These are phyloP conservation scores for Scytalidium lignicola DNA, from an alignment of 2,329 filamentous ascomycete genomes.

Conservation along the genomic window DNA sequence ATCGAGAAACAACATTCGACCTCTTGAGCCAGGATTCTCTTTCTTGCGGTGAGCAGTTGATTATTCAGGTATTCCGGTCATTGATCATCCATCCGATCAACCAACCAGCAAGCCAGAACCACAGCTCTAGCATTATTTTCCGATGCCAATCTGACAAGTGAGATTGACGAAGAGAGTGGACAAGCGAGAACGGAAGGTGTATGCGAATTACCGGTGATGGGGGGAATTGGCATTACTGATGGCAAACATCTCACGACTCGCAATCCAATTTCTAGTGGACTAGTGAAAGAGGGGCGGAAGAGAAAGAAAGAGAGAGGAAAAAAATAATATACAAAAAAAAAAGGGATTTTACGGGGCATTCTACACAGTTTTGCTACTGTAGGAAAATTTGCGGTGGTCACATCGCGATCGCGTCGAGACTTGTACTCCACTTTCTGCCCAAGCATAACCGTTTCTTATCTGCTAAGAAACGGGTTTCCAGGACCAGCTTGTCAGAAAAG, in stretches of 20 bases:
- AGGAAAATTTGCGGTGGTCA: neutral
- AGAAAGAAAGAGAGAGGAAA: too few species aligned
- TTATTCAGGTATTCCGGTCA: too few species aligned
- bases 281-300: too few species aligned
- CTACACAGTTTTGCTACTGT: neutral
- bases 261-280: neutral
- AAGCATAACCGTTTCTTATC: neutral
- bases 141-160: too few species aligned
- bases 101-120: too few species aligned
- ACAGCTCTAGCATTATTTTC: too few species aligned
- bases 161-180: neutral
- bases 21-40: neutral
- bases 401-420: neutral
- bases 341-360: neutral
- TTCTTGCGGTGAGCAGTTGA: neutral
- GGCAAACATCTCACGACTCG: neutral
- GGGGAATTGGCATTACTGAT: neutral
- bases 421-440: neutral
- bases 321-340: too few species aligned
- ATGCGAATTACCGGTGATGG: neutral
- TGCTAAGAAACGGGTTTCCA: neutral
- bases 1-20: neutral
- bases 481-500: neutral
- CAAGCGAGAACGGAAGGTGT: neutral
- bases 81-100: too few species aligned